Evolutionary conservation across 108 stramenopile genomes (phyloP).

Genomic region (Epithemia pelagica): DNA sequence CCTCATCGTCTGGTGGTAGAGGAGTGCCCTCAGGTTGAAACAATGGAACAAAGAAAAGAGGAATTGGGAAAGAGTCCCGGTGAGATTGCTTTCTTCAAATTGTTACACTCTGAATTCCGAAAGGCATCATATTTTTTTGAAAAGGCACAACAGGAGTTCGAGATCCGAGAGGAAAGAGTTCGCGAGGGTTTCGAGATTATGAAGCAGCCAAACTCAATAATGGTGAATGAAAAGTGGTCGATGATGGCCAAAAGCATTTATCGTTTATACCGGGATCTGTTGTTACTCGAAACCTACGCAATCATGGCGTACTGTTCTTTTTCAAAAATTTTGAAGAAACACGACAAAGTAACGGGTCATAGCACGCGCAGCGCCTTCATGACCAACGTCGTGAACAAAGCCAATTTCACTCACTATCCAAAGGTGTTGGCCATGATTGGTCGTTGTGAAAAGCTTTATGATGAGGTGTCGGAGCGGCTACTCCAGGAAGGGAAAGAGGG

Average conservation of each 20-base stretch:
- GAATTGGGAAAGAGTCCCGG: constrained; percentile 30
- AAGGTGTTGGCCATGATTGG: constrained; percentile 62
- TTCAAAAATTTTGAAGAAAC: constrained; percentile 95
- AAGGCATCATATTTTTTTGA: constrained; percentile 82
- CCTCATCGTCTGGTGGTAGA: background rate
- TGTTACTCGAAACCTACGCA: constrained; percentile 92
- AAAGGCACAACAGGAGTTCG: constrained; percentile 53
- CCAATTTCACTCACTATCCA: constrained; percentile 68
- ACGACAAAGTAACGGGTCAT: constrained; percentile 91
- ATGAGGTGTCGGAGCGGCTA: constrained; percentile 55
- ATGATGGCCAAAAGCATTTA: constrained; percentile 79
- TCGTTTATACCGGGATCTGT: constrained; percentile 81
- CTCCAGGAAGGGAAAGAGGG: constrained; percentile 63
- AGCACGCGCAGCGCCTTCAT: constrained; percentile 72
- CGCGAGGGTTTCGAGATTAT: constrained; percentile 62
- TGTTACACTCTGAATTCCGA: constrained; percentile 74
- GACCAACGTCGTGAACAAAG: constrained; percentile 70
- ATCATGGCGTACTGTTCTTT: constrained; percentile 96
- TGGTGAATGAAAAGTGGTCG: constrained; percentile 34
- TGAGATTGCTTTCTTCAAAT: constrained; percentile 81
- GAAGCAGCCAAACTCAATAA: constrained; percentile 31
- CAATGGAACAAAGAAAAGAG: constrained; percentile 2
- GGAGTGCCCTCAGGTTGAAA: background rate
- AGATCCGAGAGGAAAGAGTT: constrained; percentile 68
- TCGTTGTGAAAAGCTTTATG: constrained; percentile 50